phyloP scores from a whole-genome alignment of 768 basidiomycete species.

The Kwoniella dejecticola region DNA sequence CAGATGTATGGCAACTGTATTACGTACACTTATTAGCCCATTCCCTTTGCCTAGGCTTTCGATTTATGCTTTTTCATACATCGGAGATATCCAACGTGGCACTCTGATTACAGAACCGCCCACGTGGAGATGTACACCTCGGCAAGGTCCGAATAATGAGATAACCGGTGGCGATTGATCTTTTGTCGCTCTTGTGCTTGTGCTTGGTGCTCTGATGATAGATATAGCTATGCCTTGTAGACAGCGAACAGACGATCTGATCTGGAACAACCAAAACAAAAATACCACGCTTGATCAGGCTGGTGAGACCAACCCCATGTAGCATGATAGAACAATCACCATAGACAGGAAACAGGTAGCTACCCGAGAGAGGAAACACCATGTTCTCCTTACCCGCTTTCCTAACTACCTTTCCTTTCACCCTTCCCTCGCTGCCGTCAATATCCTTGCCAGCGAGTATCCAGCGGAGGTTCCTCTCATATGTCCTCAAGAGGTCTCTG shows the following conservation, averaged over 20 bases:
- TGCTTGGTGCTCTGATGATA: too few relatives aligned
- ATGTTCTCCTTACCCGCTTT: conserved; percentile 45
- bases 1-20: too few relatives aligned
- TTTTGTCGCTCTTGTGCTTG: not conserved
- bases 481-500: conserved; percentile 75
- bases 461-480: conserved; percentile 86
- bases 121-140: not conserved
- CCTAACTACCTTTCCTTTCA: conserved; percentile 40
- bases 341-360: not conserved
- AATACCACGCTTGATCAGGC: too few relatives aligned
- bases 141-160: not conserved
- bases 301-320: not conserved
- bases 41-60: too few relatives aligned
- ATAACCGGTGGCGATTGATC: conserved; percentile 10
- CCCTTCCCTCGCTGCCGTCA: conserved; percentile 52
- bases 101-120: too few relatives aligned
- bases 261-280: too few relatives aligned
- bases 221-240: too few relatives aligned
- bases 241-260: too few relatives aligned
- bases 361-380: not conserved
- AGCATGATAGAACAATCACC: not conserved
- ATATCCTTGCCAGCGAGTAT: conserved; percentile 61
- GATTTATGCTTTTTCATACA: too few relatives aligned
- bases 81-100: not conserved
- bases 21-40: too few relatives aligned